Percentiles rank a stretch among this genome's conserved stretches.
These are phyloP conservation scores for Zymoseptoria pseudotritici DNA, from an alignment of 2,329 filamentous ascomycete species.

Conservation along the genomic window DNA sequence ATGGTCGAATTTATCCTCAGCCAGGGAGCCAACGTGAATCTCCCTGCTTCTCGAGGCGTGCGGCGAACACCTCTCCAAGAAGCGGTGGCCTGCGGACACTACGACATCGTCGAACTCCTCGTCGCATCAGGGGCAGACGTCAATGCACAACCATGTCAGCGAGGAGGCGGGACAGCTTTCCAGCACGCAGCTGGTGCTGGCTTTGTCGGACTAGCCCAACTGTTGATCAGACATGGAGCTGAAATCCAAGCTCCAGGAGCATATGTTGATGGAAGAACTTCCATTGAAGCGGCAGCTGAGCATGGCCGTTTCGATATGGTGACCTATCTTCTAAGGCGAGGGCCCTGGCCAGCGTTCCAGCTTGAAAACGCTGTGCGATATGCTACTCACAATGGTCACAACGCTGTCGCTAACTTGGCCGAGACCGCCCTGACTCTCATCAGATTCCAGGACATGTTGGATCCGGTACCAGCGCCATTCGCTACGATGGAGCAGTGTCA, in stretches of 20 bases:
- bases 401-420: background rate
- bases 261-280: background rate
- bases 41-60: background rate
- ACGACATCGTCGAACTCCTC: background rate
- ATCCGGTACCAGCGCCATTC: no score
- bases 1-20: background rate
- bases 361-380: background rate
- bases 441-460: no score
- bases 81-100: no score
- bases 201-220: background rate
- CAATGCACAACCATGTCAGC: background rate
- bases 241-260: background rate
- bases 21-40: background rate
- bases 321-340: background rate
- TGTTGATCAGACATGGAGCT: background rate
- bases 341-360: background rate
- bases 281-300: background rate
- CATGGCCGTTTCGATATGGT: background rate
- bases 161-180: background rate
- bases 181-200: background rate
- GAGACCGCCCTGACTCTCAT: no score
- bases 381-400: background rate
- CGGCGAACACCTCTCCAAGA: background rate
- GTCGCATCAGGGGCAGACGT: background rate
- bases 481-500: no score